Base-by-base conservation (phyloP, 2,329 filamentous ascomycete species). In the Parastagonospora avenae region DNA sequence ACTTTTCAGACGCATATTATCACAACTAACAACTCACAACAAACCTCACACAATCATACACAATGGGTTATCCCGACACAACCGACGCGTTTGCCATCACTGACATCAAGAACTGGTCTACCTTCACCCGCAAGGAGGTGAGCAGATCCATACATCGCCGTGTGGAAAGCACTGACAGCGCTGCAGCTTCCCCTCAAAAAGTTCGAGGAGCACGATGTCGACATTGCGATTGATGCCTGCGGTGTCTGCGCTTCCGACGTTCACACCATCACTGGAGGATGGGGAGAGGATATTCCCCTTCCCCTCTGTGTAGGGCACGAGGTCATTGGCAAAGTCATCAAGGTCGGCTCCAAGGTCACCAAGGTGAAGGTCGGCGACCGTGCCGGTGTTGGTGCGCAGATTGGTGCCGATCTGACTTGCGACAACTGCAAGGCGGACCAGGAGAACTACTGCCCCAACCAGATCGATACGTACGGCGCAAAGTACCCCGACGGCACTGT, bases 151-250 rank as follows among this genome's bases (percentile, higher is more conserved):
- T 24, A 1, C 42, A 12, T 10, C 37, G 28, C 30, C 19, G 11
- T 16, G 15, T 40, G 16, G 36, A 24, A 42, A 12, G 35, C 42
- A 31, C 58, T 68, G 28, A 68, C 50, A 42, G 4, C 16, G 10
- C 12, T 7, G 7, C 74, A 92, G 79, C 91, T 91, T 79, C 83
- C 86, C 63, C 86, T 92, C 51, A 94, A 95, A 79, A 89, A 89
- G 14, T 95, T 95, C 71, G 90, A 88, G 59, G 90, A 92, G 71
- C 83, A 90, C 74, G 91, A 96, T 70, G 85, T 96, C 64, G 91
- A 96, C 71, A 85, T 96, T 76, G 89, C 92, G 79, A 88, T 96
- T 66, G 86, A 92, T 60, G 87, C 61, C 15, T 74, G 72, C 56
- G 73, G 73, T 66, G 79, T 81, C 48, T 81, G 79, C 70, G 77